Percentiles rank a stretch among this genome's conserved stretches.
Conservation (phyloP, 495 filamentous ascomycete species). For the Aspergillus coremiiformis region DNA sequence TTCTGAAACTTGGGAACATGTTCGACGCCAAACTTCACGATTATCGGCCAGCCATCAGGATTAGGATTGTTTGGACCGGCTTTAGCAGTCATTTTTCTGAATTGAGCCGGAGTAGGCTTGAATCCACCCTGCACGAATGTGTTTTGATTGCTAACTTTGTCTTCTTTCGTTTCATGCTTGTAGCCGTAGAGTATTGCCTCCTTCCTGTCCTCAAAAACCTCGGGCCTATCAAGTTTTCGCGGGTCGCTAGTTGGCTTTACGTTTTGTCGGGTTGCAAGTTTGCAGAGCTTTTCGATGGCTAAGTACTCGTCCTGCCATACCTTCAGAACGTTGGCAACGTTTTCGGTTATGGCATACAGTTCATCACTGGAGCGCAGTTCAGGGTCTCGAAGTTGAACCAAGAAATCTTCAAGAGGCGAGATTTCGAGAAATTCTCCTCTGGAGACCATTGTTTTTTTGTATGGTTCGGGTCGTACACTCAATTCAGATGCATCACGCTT, state of each 20-base stretch:
- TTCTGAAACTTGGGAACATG: conserved; percentile 36
- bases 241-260: conserved; percentile 19
- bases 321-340: conserved; percentile 45
- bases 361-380: conserved; percentile 35
- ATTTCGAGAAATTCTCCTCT: conserved; percentile 43
- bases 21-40: conserved; percentile 29
- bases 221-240: conserved; percentile 16
- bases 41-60: conserved; percentile 32
- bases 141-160: conserved; percentile 27
- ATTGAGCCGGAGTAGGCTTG: conserved; percentile 36
- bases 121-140: conserved; percentile 40
- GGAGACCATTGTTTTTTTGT: conserved; percentile 25
- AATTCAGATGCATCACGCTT: conserved; percentile 41
- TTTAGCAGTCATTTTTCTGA: conserved; percentile 33
- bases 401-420: conserved; percentile 24
- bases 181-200: conserved; percentile 39
- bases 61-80: conserved; percentile 28
- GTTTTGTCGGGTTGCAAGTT: conserved; percentile 38
- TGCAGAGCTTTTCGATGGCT: conserved; percentile 49
- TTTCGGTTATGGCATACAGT: conserved; percentile 47
- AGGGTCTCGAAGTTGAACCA: conserved; percentile 31
- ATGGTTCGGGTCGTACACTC: conserved; percentile 38
- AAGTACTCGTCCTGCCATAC: conserved; percentile 60
- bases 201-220: conserved; percentile 35
- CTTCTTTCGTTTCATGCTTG: conserved; percentile 29